A percentile compares a stretch with the other conserved stretches of the same genome.
Conservation (phyloP, 306 rosid species). For the Inga laurina region DNA sequence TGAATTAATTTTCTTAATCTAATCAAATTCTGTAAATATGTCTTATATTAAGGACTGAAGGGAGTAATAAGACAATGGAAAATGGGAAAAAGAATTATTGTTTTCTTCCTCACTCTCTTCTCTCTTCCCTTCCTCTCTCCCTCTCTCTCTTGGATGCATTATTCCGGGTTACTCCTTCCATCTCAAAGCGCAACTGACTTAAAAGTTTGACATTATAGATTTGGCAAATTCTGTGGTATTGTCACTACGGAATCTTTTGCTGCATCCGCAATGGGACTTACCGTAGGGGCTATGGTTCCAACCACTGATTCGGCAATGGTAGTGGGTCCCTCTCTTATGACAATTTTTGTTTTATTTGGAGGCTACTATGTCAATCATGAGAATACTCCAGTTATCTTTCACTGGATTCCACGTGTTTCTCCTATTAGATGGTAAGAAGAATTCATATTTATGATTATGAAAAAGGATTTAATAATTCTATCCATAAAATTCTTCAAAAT, state of each 20-base stretch:
- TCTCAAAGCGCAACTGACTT: conserved; percentile 31
- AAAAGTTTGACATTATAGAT: conserved; percentile 49
- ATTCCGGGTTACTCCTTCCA: conserved; percentile 19
- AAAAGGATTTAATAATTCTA: conserved; percentile 21
- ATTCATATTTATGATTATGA: conserved; percentile 25
- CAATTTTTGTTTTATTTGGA: conserved; percentile 90
- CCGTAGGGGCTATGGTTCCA: conserved; percentile 97
- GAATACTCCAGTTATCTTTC: conserved; percentile 87
- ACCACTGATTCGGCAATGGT: conserved; percentile 95
- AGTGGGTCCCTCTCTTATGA: conserved; percentile 95
- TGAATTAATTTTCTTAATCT: too few relatives aligned
- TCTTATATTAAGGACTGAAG: too few relatives aligned
- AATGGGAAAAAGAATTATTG: not conserved
- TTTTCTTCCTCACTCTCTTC: not conserved
- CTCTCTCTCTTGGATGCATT: not conserved
- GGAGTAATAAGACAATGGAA: not conserved
- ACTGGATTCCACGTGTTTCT: conserved; percentile 92
- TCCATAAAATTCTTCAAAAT: conserved; percentile 7
- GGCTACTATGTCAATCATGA: conserved; percentile 88
- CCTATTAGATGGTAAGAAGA: conserved; percentile 81
- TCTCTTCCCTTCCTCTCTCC: not conserved
- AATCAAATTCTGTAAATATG: too few relatives aligned
- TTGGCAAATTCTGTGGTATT: conserved; percentile 89
- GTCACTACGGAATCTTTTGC: conserved; percentile 87
- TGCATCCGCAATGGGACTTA: conserved; percentile 97